Percentiles rank a stretch among this genome's conserved stretches.
phyloP scores from a whole-genome alignment of 768 basidiomycete species.

The Coprinellus micaceus region DNA sequence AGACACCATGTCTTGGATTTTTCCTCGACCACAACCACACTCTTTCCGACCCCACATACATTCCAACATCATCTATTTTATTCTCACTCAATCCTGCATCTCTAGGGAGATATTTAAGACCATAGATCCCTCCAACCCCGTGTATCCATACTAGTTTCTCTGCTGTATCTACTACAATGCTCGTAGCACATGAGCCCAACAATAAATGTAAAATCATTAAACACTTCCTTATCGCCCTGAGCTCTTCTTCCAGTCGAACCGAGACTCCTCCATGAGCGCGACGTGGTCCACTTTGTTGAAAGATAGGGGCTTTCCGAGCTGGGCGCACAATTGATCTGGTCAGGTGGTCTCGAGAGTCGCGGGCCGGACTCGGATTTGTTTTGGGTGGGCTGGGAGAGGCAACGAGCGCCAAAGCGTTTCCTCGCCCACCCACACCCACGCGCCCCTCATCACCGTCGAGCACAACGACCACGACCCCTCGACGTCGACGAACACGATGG shows the following conservation, averaged over 20 bases:
- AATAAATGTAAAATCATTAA: neutral
- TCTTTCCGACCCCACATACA: neutral
- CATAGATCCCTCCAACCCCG: neutral
- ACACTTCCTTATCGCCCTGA: neutral
- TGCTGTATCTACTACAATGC: neutral
- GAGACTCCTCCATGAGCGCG: neutral
- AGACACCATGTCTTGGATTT: too few species aligned
- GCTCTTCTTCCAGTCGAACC: neutral
- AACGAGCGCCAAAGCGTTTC: neutral
- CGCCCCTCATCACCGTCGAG: neutral
- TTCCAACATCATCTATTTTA: neutral
- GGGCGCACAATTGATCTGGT: neutral
- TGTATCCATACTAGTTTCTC: constrained; percentile 1
- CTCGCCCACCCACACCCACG: neutral
- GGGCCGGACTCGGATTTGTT: constrained; percentile 1
- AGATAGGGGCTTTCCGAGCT: neutral
- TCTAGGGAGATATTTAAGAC: neutral
- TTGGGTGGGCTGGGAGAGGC: neutral
- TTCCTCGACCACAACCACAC: too few species aligned
- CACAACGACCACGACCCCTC: neutral
- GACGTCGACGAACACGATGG: constrained; percentile 1
- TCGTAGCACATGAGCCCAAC: neutral
- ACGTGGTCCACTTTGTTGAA: neutral
- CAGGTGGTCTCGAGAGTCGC: neutral
- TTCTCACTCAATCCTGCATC: neutral